A percentile compares a stretch with the other conserved stretches of the same genome.
Conservation (phyloP, 306 rosid species). For the Comarum palustre region DNA sequence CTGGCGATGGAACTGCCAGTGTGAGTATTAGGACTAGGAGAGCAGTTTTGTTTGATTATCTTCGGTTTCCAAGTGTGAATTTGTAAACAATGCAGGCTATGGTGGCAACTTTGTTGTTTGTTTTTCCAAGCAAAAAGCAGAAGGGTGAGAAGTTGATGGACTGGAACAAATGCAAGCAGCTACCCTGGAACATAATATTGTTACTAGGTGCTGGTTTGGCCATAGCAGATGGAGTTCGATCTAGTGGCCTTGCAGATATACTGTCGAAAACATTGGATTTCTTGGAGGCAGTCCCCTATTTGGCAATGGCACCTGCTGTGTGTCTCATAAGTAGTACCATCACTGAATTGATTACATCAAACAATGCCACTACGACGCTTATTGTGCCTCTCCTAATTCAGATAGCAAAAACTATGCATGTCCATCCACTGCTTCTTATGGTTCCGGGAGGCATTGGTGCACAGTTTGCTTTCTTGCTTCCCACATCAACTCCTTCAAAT, state of each 20-base stretch:
- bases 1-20: constrained; percentile 86
- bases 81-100: constrained; percentile 40
- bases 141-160: constrained; percentile 76
- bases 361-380: constrained; percentile 77
- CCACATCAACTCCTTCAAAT: constrained; percentile 77
- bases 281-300: constrained; percentile 57
- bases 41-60: not conserved
- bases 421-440: constrained; percentile 77
- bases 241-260: constrained; percentile 70
- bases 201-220: constrained; percentile 90
- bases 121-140: constrained; percentile 73
- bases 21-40: constrained; percentile 36
- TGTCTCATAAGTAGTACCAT: constrained; percentile 60
- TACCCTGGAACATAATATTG: constrained; percentile 79
- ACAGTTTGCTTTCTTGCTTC: constrained; percentile 71
- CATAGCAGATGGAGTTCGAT: constrained; percentile 74
- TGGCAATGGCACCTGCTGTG: constrained; percentile 66
- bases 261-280: constrained; percentile 51
- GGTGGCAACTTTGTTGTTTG: constrained; percentile 70
- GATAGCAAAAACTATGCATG: constrained; percentile 55
- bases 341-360: constrained; percentile 69
- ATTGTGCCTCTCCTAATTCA: constrained; percentile 61
- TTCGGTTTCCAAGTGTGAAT: not conserved
- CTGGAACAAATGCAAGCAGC: constrained; percentile 85
- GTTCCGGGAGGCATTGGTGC: constrained; percentile 79